These are phyloP conservation scores for Aegilops speltoides DNA, from an alignment of 176 grass and related monocot species.

Conservation along the genomic window DNA sequence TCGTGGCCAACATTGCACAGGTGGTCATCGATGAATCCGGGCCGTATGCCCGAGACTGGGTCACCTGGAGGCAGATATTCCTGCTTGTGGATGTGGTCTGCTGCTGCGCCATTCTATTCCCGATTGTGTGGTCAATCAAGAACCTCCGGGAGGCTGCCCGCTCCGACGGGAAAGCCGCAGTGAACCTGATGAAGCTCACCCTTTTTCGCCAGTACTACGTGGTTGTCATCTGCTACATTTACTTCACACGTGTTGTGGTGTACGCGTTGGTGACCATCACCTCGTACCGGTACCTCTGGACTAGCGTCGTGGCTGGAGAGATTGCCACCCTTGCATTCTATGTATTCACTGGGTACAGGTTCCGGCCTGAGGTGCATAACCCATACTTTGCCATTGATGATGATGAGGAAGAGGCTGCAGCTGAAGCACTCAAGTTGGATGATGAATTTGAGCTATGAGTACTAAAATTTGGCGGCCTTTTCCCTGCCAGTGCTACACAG, in stretches of 20 bases:
- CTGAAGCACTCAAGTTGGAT: constrained; percentile 87
- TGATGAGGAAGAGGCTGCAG: constrained; percentile 83
- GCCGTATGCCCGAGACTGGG: constrained; percentile 79
- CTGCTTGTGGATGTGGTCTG: constrained; percentile 91
- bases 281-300: constrained; percentile 88
- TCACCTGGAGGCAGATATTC: constrained; percentile 92
- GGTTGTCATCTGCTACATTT: constrained; percentile 97
- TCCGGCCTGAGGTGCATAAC: constrained; percentile 85
- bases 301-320: constrained; percentile 70
- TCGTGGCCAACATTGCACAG: constrained; percentile 92
- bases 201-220: constrained; percentile 97
- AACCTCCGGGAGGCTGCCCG: constrained; percentile 94
- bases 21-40: constrained; percentile 92
- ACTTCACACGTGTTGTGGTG: constrained; percentile 92
- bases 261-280: constrained; percentile 90
- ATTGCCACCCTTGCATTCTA: constrained; percentile 91
- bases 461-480: not conserved
- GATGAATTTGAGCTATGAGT: constrained; percentile 91
- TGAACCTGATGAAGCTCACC: constrained; percentile 97
- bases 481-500: constrained; percentile 19
- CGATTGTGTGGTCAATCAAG: constrained; percentile 97
- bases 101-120: constrained; percentile 90
- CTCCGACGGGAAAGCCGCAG: constrained; percentile 75
- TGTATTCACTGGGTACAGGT: constrained; percentile 81
- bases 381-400: constrained; percentile 85